Evolutionary conservation across 768 basidiomycete genomes (phyloP).

Genomic region (Lactarius evosmus): DNA sequence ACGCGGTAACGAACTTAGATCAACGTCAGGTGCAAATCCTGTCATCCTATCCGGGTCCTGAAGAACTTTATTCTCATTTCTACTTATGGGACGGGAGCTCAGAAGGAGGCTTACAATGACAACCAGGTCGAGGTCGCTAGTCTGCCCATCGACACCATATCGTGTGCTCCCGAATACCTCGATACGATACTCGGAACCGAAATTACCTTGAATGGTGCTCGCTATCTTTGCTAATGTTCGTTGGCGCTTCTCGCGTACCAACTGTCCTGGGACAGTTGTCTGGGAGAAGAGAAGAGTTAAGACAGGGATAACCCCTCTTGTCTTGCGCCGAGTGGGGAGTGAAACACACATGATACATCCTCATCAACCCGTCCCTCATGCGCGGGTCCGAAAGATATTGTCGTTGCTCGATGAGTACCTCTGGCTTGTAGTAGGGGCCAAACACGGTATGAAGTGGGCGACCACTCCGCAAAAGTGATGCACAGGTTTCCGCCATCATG

Average conservation of each 20-base stretch:
- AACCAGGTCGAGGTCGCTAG: constrained; percentile 52
- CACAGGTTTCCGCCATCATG: constrained; percentile 17
- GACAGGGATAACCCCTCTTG: not conserved
- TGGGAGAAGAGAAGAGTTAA: not conserved
- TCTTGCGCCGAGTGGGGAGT: not conserved
- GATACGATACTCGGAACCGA: constrained; percentile 38
- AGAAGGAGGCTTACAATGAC: constrained; percentile 42
- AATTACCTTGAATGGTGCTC: constrained; percentile 27
- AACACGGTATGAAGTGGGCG: constrained; percentile 21
- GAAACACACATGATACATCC: constrained; percentile 12
- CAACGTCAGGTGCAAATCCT: constrained; percentile 34
- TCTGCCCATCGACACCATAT: constrained; percentile 42
- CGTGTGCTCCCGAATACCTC: constrained; percentile 49
- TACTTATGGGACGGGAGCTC: not conserved
- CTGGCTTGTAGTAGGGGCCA: constrained; percentile 22
- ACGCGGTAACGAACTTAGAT: constrained; percentile 35
- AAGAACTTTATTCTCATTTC: not conserved
- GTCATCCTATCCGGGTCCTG: constrained; percentile 36
- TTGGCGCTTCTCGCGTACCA: constrained; percentile 13
- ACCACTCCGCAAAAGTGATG: constrained; percentile 7
- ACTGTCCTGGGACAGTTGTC: not conserved
- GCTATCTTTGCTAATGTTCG: constrained; percentile 18
- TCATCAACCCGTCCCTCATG: constrained; percentile 14
- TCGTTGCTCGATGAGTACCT: constrained; percentile 8
- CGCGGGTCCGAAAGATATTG: not conserved